phyloP scores from a whole-genome alignment of 345 rosid species.

The Bruguiera parviflora region DNA sequence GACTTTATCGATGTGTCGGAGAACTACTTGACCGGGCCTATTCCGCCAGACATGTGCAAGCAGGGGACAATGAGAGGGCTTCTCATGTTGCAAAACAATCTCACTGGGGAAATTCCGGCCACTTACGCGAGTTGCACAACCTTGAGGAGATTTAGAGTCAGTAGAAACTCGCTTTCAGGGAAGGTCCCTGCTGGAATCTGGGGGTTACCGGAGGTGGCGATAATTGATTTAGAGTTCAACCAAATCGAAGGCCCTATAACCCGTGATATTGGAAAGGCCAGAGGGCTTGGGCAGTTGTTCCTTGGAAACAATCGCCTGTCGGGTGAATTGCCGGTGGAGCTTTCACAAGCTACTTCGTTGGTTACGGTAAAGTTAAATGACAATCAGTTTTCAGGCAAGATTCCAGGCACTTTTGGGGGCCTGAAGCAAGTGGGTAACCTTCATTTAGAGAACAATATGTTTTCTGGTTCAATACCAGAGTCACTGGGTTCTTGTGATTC shows the following conservation, averaged over 20 bases:
- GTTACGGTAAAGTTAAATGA: constrained; percentile 45
- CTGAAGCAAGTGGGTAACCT: constrained; percentile 51
- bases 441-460: constrained; percentile 55
- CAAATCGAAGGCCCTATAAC: constrained; percentile 58
- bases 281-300: constrained; percentile 42
- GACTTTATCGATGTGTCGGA: constrained; percentile 78
- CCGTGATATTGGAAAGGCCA: constrained; percentile 52
- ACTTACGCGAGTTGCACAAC: constrained; percentile 56
- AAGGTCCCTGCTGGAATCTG: constrained; percentile 69
- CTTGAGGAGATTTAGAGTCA: constrained; percentile 70
- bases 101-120: constrained; percentile 72
- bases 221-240: constrained; percentile 61
- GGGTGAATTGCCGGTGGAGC: constrained; percentile 65
- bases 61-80: constrained; percentile 59
- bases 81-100: constrained; percentile 63
- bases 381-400: constrained; percentile 57
- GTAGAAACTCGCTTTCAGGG: constrained; percentile 61
- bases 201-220: constrained; percentile 64
- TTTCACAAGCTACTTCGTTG: constrained; percentile 43
- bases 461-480: constrained; percentile 59
- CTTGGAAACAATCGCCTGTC: constrained; percentile 58
- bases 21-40: constrained; percentile 60
- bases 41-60: constrained; percentile 91
- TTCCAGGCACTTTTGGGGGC: constrained; percentile 54
- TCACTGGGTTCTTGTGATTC: constrained; percentile 56